Conservation (phyloP, 805 yeast species). For the Wickerhamomyces chambardii region DNA sequence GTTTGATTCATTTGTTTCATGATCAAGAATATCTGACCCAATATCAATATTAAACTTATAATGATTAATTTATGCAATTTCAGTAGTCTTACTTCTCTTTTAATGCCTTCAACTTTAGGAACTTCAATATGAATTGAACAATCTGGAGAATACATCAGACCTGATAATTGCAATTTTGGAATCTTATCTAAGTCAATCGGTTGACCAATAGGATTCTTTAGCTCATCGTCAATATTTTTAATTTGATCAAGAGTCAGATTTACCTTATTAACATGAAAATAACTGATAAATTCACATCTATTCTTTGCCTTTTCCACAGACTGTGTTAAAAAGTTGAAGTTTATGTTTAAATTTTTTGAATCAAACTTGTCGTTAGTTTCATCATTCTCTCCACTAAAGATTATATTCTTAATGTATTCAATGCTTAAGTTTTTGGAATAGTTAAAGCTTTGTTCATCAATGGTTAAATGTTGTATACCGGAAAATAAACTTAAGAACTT, state of each 20-base stretch:
- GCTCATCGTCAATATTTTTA: conserved; percentile 60
- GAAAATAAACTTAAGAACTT: conserved; percentile 56
- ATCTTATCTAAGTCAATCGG: conserved; percentile 44
- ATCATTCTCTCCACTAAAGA: conserved; percentile 17
- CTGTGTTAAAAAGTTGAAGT: conserved; percentile 13
- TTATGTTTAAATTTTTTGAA: conserved; percentile 15
- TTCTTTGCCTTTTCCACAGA: conserved; percentile 21
- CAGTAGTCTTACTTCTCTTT: conserved; percentile 35
- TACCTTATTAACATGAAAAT: conserved; percentile 61
- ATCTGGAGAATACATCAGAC: conserved; percentile 78
- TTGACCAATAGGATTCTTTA: conserved; percentile 65
- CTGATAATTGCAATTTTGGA: conserved; percentile 50
- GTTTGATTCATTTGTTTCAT: conserved; percentile 60
- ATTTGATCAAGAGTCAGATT: conserved; percentile 43
- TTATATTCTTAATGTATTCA: conserved; percentile 30
- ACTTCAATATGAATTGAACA: conserved; percentile 56
- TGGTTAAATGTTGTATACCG: conserved; percentile 43
- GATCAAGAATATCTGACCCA: conserved; percentile 22
- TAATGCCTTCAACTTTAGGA: conserved; percentile 39
- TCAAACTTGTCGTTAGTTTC: conserved; percentile 38
- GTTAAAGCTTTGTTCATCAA: conserved; percentile 33
- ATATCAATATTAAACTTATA: conserved; percentile 10
- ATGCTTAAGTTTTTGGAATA: conserved; percentile 34
- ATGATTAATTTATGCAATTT: conserved; percentile 10
- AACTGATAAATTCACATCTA: conserved; percentile 66